phyloP scores from a whole-genome alignment of 768 basidiomycete genomes.

The Cytidiella melzeri region DNA sequence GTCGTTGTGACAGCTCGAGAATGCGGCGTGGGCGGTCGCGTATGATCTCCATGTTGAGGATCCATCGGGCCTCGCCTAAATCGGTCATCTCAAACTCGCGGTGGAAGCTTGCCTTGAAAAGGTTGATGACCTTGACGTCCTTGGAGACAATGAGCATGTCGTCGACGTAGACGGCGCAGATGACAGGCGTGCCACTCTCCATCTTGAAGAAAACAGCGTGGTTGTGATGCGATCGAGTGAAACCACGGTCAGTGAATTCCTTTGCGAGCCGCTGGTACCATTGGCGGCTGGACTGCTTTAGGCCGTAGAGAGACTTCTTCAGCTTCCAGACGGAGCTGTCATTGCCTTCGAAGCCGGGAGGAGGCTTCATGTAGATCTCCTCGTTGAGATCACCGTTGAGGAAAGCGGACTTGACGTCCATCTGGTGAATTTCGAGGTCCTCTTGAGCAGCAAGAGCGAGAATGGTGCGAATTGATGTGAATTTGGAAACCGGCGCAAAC shows the following conservation, averaged over 20 bases:
- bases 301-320: neutral
- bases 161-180: slow-evolving; percentile 2
- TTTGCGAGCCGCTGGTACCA: slow-evolving; percentile 3
- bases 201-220: slow-evolving; percentile 8
- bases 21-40: slow-evolving; percentile 6
- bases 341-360: neutral
- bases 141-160: neutral
- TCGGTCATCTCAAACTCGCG: slow-evolving; percentile 9
- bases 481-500: slow-evolving; percentile 24
- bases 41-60: slow-evolving; percentile 28
- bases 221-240: slow-evolving; percentile 1
- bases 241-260: neutral
- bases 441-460: slow-evolving; percentile 21
- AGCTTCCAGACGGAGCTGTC: neutral
- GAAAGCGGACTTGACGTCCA: slow-evolving; percentile 29
- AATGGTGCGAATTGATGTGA: slow-evolving; percentile 22
- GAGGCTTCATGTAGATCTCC: slow-evolving; percentile 11
- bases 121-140: neutral
- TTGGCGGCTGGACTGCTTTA: slow-evolving; percentile 10
- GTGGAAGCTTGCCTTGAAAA: neutral
- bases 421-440: slow-evolving; percentile 24
- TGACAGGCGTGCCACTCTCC: neutral
- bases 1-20: slow-evolving; percentile 16
- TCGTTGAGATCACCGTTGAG: slow-evolving; percentile 19
- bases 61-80: neutral